Evolutionary conservation across 495 filamentous ascomycete species (phyloP), one percentile per base, ranked within the genome.

Genomic region (Lepidopterella palustris): DNA sequence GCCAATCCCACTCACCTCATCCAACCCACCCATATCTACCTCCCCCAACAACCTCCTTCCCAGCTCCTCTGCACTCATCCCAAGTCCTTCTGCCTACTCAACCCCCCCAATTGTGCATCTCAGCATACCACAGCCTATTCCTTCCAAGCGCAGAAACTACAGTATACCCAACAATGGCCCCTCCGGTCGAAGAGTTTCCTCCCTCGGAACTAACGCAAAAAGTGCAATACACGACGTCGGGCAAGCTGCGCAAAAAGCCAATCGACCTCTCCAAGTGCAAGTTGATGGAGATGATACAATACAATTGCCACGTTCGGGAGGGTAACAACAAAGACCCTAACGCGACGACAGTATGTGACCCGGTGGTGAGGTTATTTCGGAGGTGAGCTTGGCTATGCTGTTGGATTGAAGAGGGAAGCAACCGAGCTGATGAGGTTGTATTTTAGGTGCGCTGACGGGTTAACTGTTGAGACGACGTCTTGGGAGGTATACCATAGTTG

Each of bases 381-480:
- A 77, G 79, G 91, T 96, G 72, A 74, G 85, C 39, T 65, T 64
- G 40, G n/a, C n/a, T n/a, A 60, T 55, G 59, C 57, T 53, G 24
- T 31, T 27, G 21, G 18, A 42, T 10, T 10, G 31, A 28, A 26
- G 9, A 56, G 31, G 40, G 26, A 4, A 35, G 28, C 23, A 26
- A 25, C 25, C 5, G 29, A 15, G 53, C 58, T 65, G 27, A 60
- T n/a, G 13, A 28, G 40, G 27, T 54, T 21, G 47, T 18, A 27
- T 21, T 20, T 11, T 71, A 96, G 90, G 56, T 95, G 90, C 74
- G 80, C 81, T 27, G 82, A 83, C 66, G 84, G 80, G 18, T 83
- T 92, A 70, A 87, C 79, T 61, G 87, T 91, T 9, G 90, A 96
- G 73, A 95, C 89, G 24, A 95, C 89, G 23, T 75, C 80, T 50